Evolutionary conservation across 768 basidiomycete species (phyloP).

Genomic region (Porpolomopsis calyptriformis): DNA sequence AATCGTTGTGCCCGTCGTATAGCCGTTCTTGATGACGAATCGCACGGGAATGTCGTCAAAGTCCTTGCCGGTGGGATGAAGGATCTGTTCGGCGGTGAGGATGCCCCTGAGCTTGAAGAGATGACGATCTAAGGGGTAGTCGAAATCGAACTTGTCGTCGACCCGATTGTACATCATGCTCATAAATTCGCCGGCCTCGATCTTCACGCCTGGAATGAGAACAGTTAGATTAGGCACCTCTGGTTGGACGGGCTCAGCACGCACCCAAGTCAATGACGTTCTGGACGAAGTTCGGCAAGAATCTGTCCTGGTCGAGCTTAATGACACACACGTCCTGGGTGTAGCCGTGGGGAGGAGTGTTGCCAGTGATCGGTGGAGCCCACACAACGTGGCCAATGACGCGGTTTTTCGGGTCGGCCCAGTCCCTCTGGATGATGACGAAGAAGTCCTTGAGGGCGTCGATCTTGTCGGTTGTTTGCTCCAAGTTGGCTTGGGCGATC

Average conservation of each 20-base stretch:
- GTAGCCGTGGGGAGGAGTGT: constrained; percentile 21
- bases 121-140: constrained; percentile 23
- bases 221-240: constrained; percentile 17
- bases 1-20: constrained; percentile 26
- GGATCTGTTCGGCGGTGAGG: constrained; percentile 23
- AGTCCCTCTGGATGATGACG: constrained; percentile 22
- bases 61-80: constrained; percentile 15
- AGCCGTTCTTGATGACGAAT: constrained; percentile 29
- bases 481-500: constrained; percentile 9
- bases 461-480: constrained; percentile 15
- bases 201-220: constrained; percentile 18
- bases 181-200: constrained; percentile 14
- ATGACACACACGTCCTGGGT: constrained; percentile 30
- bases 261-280: constrained; percentile 29
- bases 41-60: constrained; percentile 16
- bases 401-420: constrained; percentile 21
- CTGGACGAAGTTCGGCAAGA: constrained; percentile 20
- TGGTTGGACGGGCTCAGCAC: constrained; percentile 18
- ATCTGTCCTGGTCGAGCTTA: constrained; percentile 28
- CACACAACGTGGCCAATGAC: constrained; percentile 30
- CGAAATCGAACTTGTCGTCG: constrained; percentile 15
- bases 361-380: constrained; percentile 26
- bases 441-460: constrained; percentile 25
- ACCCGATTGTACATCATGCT: constrained; percentile 11
- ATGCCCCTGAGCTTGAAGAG: constrained; percentile 22